These are phyloP conservation scores for Cyclanthera cordifolia DNA, from an alignment of 306 rosid genomes.

Conservation along the genomic window DNA sequence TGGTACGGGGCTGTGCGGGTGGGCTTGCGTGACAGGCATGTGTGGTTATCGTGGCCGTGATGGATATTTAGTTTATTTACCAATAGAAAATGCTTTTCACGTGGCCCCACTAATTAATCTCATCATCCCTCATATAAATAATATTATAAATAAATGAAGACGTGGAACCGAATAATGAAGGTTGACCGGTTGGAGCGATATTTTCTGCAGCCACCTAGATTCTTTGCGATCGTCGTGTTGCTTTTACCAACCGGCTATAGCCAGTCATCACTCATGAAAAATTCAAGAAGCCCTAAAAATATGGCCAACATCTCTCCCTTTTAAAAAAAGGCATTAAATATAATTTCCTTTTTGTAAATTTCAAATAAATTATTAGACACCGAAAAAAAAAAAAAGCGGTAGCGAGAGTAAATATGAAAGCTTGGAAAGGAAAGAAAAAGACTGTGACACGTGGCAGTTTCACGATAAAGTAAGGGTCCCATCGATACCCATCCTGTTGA, in stretches of 20 bases:
- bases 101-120: slow-evolving; percentile 28
- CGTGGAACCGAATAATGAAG: slow-evolving; percentile 43
- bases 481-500: background rate
- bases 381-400: slow-evolving; percentile 38
- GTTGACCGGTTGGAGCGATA: slow-evolving; percentile 77
- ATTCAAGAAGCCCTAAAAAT: slow-evolving; percentile 3
- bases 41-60: background rate
- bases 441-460: slow-evolving; percentile 14
- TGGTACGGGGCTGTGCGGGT: background rate
- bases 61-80: slow-evolving; percentile 11
- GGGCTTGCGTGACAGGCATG: background rate
- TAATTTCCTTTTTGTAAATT: background rate
- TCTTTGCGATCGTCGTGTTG: slow-evolving; percentile 54
- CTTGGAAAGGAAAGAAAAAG: slow-evolving; percentile 10
- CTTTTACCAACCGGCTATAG: slow-evolving; percentile 58
- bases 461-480: slow-evolving; percentile 1
- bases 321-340: background rate
- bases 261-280: slow-evolving; percentile 35
- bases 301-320: slow-evolving; percentile 7
- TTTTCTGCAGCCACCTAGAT: slow-evolving; percentile 65
- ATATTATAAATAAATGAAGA: slow-evolving; percentile 23
- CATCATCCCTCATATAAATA: background rate
- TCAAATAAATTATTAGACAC: no score
- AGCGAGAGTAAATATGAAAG: slow-evolving; percentile 32
- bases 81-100: no score